Base-by-base conservation (phyloP, 805 yeast genomes). In the Kodamaea nitidulidarum region DNA sequence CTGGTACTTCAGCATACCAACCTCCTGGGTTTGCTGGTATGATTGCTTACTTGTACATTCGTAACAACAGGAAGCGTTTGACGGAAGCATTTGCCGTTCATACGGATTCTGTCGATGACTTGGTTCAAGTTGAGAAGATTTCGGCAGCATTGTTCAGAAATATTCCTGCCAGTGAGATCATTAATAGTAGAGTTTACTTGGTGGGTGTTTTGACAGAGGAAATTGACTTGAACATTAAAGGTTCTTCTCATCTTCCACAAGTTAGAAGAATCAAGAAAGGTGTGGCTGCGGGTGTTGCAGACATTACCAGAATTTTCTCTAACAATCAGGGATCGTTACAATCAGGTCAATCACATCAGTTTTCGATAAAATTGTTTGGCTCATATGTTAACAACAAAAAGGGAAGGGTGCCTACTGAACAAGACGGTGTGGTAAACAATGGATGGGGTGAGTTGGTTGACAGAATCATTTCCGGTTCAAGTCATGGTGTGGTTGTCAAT, bases 391-490 rank as follows among this genome's bases (percentile, higher is more conserved):
- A 69, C 42, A 63, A 61, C 20, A 65, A 66, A 44, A 63, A 54
- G 43, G 56, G 57, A 24, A 67, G 42, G 35, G 20, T 44, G 22
- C 36, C 28, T 12, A 43, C 42, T 7, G 43, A 46, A 20, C 51
- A 48, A 3, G 48, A 46, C 26, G 32, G 40, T 3, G 41, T 20
- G 15, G 44, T 38, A 14, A 81, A 80, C 54, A 73, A 77, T 43
- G 96, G 96, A 36, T 88, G 96, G 96, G 96, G 96, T 63, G 90
- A 83, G 45, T 63, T 85, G 36, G 75, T 84, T 15, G 88, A 86
- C 51, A 69, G 95, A 51, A 84, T 88, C 44, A 81, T 88, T 46
- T 58, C 76, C 11, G 93, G 95, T 17, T 76, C 90, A 1, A 76
- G 71, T 41, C 75, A 75, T 39, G 95, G 95, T 46, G 77, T 86